Base-by-base conservation (phyloP, 2,329 filamentous ascomycete genomes). In the Dichotomopilus funicola region DNA sequence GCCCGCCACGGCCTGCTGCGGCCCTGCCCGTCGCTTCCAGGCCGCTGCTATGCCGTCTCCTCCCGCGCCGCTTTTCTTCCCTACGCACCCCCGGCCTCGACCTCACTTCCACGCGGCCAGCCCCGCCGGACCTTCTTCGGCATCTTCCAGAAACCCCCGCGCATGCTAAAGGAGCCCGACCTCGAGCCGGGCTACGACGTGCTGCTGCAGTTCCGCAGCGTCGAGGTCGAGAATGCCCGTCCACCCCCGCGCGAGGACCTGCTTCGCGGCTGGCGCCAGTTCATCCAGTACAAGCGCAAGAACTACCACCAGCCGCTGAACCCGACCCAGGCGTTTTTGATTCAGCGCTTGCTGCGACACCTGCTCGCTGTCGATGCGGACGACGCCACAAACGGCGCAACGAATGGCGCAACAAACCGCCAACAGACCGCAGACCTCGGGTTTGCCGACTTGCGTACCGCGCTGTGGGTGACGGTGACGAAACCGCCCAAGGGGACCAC, bases 131-230 rank as follows among this genome's bases (percentile, higher is more conserved):
- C 78, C 3, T 83, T 91, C 56, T 78, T 91, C 63, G 78, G 78
- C 33, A 73, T 90, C 47, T 80, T 88, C 62, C 68, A 76, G 59
- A 82, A 83, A 63, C 73, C 81, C 3, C 78, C 82, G 13, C 77
- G 81, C 56, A 73, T 79, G 55, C 71, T 84, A 44, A 85, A 83
- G 67, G 76, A 82, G 27, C 76, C 84, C 50, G 78, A 84, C 63
- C 74, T 85, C 58, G 87, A 84, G 64, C 87, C 82, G 0, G 91
- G 90, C 52, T 81, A 91, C 65, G 82, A 83, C 61, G 80, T 79
- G 12, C 81, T 96, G 73, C 79, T 88, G 64, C 80, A 88, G 56
- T 80, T 89, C 68, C 75, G 80, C 51, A 81, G 81, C 62, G 80
- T 82, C 58, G 73, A 85, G 62, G 76, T 80, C 51, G 79, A 88